Evolutionary conservation across 2,329 filamentous ascomycete genomes (phyloP).

Genomic region (Tolypocladium album): DNA sequence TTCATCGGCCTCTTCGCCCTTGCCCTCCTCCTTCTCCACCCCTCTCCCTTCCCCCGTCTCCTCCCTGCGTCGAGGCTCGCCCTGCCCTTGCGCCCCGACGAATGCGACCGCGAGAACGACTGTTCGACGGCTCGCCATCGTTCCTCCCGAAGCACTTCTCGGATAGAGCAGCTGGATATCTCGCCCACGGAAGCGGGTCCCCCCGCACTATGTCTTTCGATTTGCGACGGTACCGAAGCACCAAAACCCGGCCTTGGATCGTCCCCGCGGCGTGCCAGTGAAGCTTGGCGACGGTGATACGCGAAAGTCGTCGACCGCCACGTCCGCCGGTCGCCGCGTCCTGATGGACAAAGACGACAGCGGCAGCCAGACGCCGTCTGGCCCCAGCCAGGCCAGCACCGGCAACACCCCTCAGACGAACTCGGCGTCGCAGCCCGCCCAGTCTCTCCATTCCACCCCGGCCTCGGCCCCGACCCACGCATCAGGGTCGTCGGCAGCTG

Average conservation of each 20-base stretch:
- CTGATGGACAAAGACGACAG: conserved; percentile 20
- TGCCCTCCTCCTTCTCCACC: background rate
- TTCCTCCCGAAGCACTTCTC: background rate
- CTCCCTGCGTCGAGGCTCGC: background rate
- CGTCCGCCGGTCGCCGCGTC: background rate
- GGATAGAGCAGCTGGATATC: background rate
- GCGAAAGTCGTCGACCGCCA: background rate
- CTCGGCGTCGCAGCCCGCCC: conserved; percentile 12
- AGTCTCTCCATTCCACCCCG: conserved; percentile 2
- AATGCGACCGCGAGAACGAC: background rate
- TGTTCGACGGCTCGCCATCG: background rate
- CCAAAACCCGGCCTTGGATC: background rate
- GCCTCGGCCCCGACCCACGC: conserved; percentile 6
- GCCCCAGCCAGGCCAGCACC: conserved; percentile 18
- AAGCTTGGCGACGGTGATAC: background rate
- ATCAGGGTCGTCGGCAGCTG: conserved; percentile 15
- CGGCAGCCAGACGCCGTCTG: conserved; percentile 16
- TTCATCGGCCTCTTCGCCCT: background rate
- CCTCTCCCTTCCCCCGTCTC: background rate
- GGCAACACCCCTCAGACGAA: conserved; percentile 22
- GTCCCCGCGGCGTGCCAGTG: background rate
- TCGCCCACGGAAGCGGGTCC: background rate
- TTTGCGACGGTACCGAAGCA: background rate
- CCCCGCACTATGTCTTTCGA: background rate
- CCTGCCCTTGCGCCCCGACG: background rate